Evolutionary conservation across 192 early-diverging fungal species (phyloP).

Genomic region (Coemansia javaensis): DNA sequence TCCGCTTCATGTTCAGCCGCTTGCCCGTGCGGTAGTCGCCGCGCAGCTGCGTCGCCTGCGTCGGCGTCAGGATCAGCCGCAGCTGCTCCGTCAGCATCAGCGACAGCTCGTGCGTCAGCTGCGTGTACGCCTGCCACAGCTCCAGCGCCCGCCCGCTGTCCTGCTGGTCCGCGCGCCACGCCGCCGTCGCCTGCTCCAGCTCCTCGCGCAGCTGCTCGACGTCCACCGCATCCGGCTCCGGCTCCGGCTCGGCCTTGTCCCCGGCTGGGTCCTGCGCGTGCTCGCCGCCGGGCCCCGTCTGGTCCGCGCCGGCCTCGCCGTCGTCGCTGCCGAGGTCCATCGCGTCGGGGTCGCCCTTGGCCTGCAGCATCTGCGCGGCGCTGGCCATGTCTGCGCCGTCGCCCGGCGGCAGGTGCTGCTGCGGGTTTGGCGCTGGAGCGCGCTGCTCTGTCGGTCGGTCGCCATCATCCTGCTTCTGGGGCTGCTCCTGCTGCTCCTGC

Average conservation of each 20-base stretch:
- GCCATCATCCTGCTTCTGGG: neutral
- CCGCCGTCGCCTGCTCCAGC: constrained; percentile 69
- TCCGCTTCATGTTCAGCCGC: constrained; percentile 98
- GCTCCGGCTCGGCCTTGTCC: constrained; percentile 40
- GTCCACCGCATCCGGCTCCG: constrained; percentile 31
- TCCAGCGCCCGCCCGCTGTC: constrained; percentile 54
- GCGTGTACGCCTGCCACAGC: constrained; percentile 88
- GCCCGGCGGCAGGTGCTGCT: constrained; percentile 10
- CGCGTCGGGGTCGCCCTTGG: constrained; percentile 4
- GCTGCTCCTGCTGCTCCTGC: neutral
- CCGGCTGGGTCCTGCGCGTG: too few species aligned
- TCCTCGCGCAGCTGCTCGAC: constrained; percentile 73
- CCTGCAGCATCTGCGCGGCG: constrained; percentile 46
- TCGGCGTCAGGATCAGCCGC: constrained; percentile 93
- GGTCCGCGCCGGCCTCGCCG: constrained; percentile 23
- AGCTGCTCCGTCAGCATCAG: constrained; percentile 91
- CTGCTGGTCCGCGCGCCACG: constrained; percentile 64
- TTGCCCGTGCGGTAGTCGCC: constrained; percentile 99
- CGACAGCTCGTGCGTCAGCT: constrained; percentile 85
- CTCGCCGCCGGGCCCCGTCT: constrained; percentile 28
- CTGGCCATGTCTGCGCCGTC: constrained; percentile 4
- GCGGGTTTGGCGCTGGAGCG: constrained; percentile 5
- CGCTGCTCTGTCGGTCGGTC: neutral
- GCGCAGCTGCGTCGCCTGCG: constrained; percentile 90
- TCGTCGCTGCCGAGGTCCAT: constrained; percentile 3